phyloP scores from a whole-genome alignment of 2,329 filamentous ascomycete species.

The Pseudogymnoascus sp. region DNA sequence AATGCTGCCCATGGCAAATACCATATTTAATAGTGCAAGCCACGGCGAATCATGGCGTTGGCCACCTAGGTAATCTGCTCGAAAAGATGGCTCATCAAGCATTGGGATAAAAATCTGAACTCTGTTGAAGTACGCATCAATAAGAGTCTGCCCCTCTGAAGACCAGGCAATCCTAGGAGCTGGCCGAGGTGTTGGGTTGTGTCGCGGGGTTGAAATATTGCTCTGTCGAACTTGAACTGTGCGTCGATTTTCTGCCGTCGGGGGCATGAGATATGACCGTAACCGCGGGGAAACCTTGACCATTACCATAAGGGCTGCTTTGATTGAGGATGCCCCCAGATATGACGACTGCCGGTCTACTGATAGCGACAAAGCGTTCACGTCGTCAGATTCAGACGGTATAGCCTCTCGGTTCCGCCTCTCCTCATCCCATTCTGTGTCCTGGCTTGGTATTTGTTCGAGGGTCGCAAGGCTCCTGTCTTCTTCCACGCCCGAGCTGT shows the following conservation, averaged over 20 bases:
- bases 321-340: slow-evolving; percentile 66
- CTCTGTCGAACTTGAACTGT: slow-evolving; percentile 15
- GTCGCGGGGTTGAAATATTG: slow-evolving; percentile 25
- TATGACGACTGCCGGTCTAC: slow-evolving; percentile 56
- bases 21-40: slow-evolving; percentile 67
- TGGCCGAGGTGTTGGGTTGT: slow-evolving; percentile 31
- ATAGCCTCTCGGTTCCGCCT: slow-evolving; percentile 45
- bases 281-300: slow-evolving; percentile 42
- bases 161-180: slow-evolving; percentile 43
- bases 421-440: slow-evolving; percentile 61
- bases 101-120: slow-evolving; percentile 66
- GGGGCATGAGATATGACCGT: slow-evolving; percentile 36
- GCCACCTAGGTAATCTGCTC: slow-evolving; percentile 54
- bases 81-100: slow-evolving; percentile 64
- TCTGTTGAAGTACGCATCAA: slow-evolving; percentile 69
- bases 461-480: slow-evolving; percentile 41
- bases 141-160: slow-evolving; percentile 58
- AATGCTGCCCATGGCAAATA: slow-evolving; percentile 67
- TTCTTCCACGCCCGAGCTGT: slow-evolving; percentile 41
- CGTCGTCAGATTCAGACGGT: slow-evolving; percentile 60
- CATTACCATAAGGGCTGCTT: slow-evolving; percentile 66
- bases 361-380: slow-evolving; percentile 57
- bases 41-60: slow-evolving; percentile 59
- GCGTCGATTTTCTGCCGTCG: slow-evolving; percentile 18
- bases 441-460: slow-evolving; percentile 60